Evolutionary conservation across 495 filamentous ascomycete genomes (phyloP).

Genomic region (Lasiosphaeria hispida): DNA sequence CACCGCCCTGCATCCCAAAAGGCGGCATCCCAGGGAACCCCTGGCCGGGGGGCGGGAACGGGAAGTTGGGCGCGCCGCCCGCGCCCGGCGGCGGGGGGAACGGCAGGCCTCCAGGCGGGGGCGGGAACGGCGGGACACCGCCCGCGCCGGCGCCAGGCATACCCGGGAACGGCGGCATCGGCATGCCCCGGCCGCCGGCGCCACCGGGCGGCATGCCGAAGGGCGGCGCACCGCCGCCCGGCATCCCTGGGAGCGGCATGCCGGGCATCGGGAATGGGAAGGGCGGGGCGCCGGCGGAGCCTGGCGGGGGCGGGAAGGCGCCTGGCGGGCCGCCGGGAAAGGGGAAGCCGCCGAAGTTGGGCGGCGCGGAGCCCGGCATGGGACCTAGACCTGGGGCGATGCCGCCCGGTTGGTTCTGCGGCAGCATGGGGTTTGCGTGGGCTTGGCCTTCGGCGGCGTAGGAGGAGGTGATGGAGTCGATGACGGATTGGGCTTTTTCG

Average conservation of each 20-base stretch:
- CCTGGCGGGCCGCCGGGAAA: conserved; percentile 44
- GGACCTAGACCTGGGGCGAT: conserved; percentile 43
- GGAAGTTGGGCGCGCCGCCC: conserved; percentile 47
- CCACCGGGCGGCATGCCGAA: conserved; percentile 5
- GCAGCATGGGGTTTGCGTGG: conserved; percentile 77
- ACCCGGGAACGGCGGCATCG: conserved; percentile 63
- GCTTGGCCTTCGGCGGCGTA: conserved; percentile 92
- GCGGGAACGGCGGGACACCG: conserved; percentile 30
- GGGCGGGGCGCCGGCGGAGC: conserved; percentile 18
- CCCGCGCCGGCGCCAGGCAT: conserved; percentile 36
- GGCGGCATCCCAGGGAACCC: conserved; percentile 39
- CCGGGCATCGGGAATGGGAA: conserved; percentile 57
- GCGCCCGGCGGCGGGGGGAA: conserved; percentile 54
- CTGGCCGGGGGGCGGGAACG: conserved; percentile 37
- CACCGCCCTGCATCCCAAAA: conserved; percentile 23
- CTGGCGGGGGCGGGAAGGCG: conserved; percentile 24
- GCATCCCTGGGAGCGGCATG: conserved; percentile 21
- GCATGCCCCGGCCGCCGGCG: conserved; percentile 55
- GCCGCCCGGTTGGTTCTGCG: conserved; percentile 57
- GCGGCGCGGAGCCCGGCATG: conserved; percentile 41
- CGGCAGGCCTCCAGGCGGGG: conserved; percentile 51
- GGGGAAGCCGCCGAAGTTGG: conserved; percentile 36
- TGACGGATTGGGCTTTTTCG: conserved; percentile 96
- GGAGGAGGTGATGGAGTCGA: conserved; percentile 92
- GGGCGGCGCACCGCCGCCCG: conserved; percentile 10